Base-by-base conservation (phyloP, 495 filamentous ascomycete species). In the Saxophila tyrrhenica region DNA sequence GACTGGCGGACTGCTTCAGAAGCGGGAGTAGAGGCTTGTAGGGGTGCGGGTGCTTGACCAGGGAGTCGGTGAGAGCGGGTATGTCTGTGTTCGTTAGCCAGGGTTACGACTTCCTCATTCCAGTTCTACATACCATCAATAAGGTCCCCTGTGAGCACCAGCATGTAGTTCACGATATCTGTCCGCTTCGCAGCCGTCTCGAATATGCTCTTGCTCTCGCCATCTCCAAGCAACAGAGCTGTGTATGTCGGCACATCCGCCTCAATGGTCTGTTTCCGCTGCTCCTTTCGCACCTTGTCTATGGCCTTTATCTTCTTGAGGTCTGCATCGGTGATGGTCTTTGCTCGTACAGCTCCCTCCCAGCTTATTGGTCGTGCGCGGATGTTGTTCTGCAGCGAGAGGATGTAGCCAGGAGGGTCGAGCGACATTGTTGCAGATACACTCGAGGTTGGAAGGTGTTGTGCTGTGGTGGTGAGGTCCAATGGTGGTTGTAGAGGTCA, bases 241-340 rank as follows among this genome's bases (percentile, higher is more conserved):
- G 78, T 75, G 71, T 95, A 99, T 32, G 80, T 86, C 47, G 82
- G 72, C 8, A 89, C 70, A 68, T 96, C 87, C 22, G 70, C 69
- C 65, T 94, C 87, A 55, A 97, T 80, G 25, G 82, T 84, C 61
- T 89, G 78, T 63, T 80, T 81, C 64, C 90, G 81, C 66, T 92
- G 87, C 50, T 89, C 86, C 64, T 86, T 89, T 61, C 88, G 85
- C 59, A 92, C 89, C 72, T 96, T 98, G 69, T 97, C 94, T 61
- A 96, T 87, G 48, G 92, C 87, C 70, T 92, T 90, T 73, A 99
- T 97, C 76, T 87, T 90, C 74, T 85, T 89, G 62, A 96, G 77
- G 66, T 99, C 89, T 51, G 85, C 82, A 59, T 96, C 92, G 48
- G 89, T 94, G 71, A 99, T 87, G 64, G 87, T 91, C 61, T 87